Evolutionary conservation across 2,329 filamentous ascomycete species (phyloP).

Genomic region (Monilinia aucupariae): DNA sequence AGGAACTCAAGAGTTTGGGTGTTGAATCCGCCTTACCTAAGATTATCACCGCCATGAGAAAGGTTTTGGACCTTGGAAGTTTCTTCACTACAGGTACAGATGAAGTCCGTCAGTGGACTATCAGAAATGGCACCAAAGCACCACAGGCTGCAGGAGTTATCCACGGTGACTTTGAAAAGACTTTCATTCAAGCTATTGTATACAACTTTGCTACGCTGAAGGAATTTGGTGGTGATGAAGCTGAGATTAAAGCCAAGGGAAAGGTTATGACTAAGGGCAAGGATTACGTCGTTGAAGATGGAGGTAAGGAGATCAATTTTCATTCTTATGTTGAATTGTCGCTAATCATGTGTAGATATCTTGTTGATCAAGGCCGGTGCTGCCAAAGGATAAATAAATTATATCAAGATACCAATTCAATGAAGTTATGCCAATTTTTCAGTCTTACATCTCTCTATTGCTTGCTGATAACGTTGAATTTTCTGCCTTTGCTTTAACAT

Average conservation of each 20-base stretch:
- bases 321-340: conserved; percentile 29
- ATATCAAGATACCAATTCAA: conserved; percentile 18
- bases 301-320: conserved; percentile 42
- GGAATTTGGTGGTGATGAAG: conserved; percentile 77
- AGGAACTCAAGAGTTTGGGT: conserved; percentile 84
- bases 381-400: conserved; percentile 31
- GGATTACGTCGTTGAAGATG: conserved; percentile 86
- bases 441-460: neutral
- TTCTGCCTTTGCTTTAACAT: neutral
- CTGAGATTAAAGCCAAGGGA: conserved; percentile 82
- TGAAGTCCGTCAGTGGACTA: conserved; percentile 97
- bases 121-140: conserved; percentile 93
- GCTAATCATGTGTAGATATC: conserved; percentile 22
- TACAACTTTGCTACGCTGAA: conserved; percentile 81
- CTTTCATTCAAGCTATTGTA: conserved; percentile 93
- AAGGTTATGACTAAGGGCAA: conserved; percentile 99
- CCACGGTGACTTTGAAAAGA: conserved; percentile 98
- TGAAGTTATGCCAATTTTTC: neutral
- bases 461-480: neutral
- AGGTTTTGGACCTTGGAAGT: conserved; percentile 79
- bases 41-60: conserved; percentile 88
- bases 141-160: conserved; percentile 96
- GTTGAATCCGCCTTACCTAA: conserved; percentile 88
- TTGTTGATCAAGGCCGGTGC: conserved; percentile 33
- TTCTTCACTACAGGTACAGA: conserved; percentile 97